These are phyloP conservation scores for Fennellomyces sp. DNA, from an alignment of 371 early-diverging fungal species.

Conservation along the genomic window DNA sequence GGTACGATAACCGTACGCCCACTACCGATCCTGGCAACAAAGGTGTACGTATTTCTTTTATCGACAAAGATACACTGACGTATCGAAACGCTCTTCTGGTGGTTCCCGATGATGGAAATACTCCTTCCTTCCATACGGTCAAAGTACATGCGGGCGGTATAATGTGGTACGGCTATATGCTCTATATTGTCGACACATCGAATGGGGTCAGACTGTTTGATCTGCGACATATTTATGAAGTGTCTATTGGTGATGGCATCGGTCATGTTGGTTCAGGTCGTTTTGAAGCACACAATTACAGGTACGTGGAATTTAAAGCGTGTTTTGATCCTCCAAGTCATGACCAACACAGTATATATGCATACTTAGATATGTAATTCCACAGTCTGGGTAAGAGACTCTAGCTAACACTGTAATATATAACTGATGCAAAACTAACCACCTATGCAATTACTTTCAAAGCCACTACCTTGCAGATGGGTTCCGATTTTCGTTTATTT, in stretches of 20 bases:
- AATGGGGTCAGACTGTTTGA: constrained; percentile 10
- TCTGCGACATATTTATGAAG: constrained; percentile 10
- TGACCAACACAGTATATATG: not conserved
- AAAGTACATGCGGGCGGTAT: constrained; percentile 12
- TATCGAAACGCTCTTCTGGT: constrained; percentile 10
- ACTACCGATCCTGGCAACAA: not conserved
- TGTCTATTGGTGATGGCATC: constrained; percentile 7
- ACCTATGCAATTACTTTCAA: too few relatives aligned
- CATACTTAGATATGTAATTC: constrained; percentile 4
- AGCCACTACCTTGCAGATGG: constrained; percentile 10
- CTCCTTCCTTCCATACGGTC: constrained; percentile 6
- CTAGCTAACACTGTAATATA: too few relatives aligned
- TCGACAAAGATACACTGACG: not conserved
- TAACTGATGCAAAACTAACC: too few relatives aligned
- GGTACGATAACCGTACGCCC: not conserved
- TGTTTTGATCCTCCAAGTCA: not conserved
- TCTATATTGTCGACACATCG: constrained; percentile 9
- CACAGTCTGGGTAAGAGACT: constrained; percentile 5
- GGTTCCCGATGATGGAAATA: not conserved
- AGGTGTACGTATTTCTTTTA: constrained; percentile 14
- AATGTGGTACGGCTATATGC: constrained; percentile 12
- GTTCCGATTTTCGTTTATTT: constrained; percentile 9
- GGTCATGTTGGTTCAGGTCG: constrained; percentile 10
- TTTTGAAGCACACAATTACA: constrained; percentile 8
- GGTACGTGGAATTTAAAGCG: not conserved